phyloP scores from a whole-genome alignment of 2,329 filamentous ascomycete genomes.

The Trichoderma arundinaceum region DNA sequence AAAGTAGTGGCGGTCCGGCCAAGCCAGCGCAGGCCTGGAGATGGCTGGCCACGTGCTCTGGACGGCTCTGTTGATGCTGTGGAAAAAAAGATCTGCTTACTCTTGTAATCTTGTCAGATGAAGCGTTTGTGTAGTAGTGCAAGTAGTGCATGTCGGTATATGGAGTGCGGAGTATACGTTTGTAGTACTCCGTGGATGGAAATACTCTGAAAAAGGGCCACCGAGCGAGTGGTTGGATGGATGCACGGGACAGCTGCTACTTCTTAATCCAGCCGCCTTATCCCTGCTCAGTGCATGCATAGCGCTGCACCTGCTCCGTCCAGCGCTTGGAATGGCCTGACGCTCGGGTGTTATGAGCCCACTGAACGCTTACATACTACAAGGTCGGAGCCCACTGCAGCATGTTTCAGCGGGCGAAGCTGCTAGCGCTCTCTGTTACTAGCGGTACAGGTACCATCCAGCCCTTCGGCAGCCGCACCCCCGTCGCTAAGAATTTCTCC shows the following conservation, averaged over 20 bases:
- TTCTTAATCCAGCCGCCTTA: not conserved
- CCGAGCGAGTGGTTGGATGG: not conserved
- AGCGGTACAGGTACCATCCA: not conserved
- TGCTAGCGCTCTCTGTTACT: not conserved
- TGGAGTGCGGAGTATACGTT: too few relatives aligned
- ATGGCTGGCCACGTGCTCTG: slow-evolving; percentile 10
- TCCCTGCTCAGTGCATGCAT: slow-evolving; percentile 29
- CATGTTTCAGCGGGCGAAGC: slow-evolving; percentile 14
- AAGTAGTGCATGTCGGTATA: too few relatives aligned
- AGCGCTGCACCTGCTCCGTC: slow-evolving; percentile 18
- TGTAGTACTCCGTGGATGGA: too few relatives aligned
- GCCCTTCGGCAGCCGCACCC: slow-evolving; percentile 33
- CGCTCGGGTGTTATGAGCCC: slow-evolving; percentile 27
- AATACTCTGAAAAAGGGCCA: too few relatives aligned
- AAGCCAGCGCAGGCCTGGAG: not conserved
- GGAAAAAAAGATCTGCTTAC: not conserved
- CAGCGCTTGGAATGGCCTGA: slow-evolving; percentile 29
- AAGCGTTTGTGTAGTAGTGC: too few relatives aligned
- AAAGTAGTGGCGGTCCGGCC: too few relatives aligned
- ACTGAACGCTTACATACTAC: slow-evolving; percentile 11
- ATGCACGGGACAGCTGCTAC: not conserved
- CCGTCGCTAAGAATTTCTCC: slow-evolving; percentile 39
- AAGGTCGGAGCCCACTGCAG: not conserved
- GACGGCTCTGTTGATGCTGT: not conserved
- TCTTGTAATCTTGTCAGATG: too few relatives aligned